Base-by-base conservation (phyloP, 2,329 filamentous ascomycete genomes). In the Epichloe festucae region DNA sequence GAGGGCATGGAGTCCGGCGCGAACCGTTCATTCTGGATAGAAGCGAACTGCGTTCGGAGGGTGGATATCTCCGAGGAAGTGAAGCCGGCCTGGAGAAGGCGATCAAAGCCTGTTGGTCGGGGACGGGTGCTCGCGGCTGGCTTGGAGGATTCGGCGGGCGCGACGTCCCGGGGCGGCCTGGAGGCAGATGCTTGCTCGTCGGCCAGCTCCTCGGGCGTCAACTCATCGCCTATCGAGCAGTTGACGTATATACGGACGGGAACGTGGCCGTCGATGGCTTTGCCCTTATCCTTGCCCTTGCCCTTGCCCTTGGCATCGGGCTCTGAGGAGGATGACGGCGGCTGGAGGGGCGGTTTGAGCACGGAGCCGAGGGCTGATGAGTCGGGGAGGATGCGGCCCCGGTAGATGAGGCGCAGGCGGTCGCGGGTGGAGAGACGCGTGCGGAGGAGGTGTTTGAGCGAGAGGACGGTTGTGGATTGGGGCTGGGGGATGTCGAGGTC, bases 1-100 rank as follows among this genome's bases (percentile, higher is more conserved):
- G 80, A 83, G 1, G 91, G 91, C 84, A 95, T 88, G 0, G 86
- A 87, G 64, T 95, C 90, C 0, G 89, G 89, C 1, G 89, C 94
- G 64, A 87, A 88, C 27, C 85, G 84, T 57, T 85, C 79, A 34
- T 85, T 80, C 62, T 95, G 87, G 56, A 95, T 87, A 44, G 85
- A 84, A 43, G 88, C 79, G 68, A 97, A 98, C 66, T 97, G 91
- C 21, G 89, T 81, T 19, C 93, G 81, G 14, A 98, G 76, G 47
- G 85, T 82, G 48, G 89, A 83, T 14, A 98, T 84, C 67, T 98
- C 93, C 2, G 85, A 78, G 0, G 82, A 64, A 0, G 87, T 88
- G 69, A 98, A 94, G 31, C 91, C 91, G 0, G 89, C 79, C 4
- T 78, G 73, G 0, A 95, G 77, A 2, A 97, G 76, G 5, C 93